phyloP scores from a whole-genome alignment of 2,329 filamentous ascomycete genomes.

The Passalora sequoiae region DNA sequence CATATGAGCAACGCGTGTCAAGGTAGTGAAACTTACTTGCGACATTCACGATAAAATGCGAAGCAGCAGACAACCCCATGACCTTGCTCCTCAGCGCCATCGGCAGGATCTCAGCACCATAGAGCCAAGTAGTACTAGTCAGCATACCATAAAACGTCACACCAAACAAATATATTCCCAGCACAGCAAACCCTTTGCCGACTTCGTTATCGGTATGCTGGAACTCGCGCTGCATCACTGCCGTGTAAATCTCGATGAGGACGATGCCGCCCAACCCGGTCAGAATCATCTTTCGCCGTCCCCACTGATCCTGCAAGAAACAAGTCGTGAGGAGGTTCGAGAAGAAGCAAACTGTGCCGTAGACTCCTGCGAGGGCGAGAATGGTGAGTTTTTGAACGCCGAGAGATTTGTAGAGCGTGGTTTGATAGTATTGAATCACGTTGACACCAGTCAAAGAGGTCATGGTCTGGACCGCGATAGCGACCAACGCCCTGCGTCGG shows the following conservation, averaged over 20 bases:
- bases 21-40: constrained; percentile 12
- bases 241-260: constrained; percentile 55
- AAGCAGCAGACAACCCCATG: constrained; percentile 52
- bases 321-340: constrained; percentile 50
- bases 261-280: constrained; percentile 49
- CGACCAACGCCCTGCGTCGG: constrained; percentile 49
- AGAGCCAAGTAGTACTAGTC: constrained; percentile 32
- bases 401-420: constrained; percentile 52
- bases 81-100: constrained; percentile 51
- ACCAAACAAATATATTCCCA: constrained; percentile 57
- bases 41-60: constrained; percentile 43
- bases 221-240: constrained; percentile 55
- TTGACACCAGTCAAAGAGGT: constrained; percentile 55
- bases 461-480: constrained; percentile 55
- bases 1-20: too few relatives aligned
- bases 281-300: constrained; percentile 55
- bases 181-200: constrained; percentile 56
- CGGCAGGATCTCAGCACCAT: constrained; percentile 51
- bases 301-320: constrained; percentile 55
- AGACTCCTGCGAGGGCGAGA: constrained; percentile 51
- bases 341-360: constrained; percentile 50
- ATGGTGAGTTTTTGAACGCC: constrained; percentile 49
- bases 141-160: constrained; percentile 41
- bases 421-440: constrained; percentile 47
- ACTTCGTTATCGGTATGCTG: constrained; percentile 51